Conservation (phyloP, 2,329 filamentous ascomycete genomes). For the Neonectria coccinea region DNA sequence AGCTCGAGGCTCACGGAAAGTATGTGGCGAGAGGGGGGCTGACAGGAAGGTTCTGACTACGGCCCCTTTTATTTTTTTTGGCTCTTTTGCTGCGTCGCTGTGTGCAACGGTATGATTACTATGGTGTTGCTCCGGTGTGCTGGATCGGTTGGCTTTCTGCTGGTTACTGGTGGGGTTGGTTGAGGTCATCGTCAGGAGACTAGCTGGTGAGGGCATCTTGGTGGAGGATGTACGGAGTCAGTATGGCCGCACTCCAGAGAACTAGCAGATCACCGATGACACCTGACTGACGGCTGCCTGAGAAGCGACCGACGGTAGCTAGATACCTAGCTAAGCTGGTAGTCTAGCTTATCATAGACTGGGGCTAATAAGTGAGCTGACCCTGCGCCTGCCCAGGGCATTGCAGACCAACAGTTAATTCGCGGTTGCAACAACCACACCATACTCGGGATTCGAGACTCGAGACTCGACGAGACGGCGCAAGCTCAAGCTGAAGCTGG, state of each 20-base stretch:
- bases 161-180: not conserved
- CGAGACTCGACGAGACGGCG: not conserved
- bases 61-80: not conserved
- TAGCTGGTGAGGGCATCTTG: too few species aligned
- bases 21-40: not conserved
- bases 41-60: not conserved
- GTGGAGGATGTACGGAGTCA: not conserved
- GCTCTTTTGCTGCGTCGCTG: too few species aligned
- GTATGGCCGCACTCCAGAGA: not conserved
- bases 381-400: not conserved
- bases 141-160: not conserved
- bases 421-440: too few species aligned
- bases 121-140: not conserved
- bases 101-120: too few species aligned
- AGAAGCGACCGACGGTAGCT: not conserved
- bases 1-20: constrained; percentile 1
- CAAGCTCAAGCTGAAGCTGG: not conserved
- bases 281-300: not conserved
- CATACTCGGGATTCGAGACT: too few species aligned
- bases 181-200: too few species aligned
- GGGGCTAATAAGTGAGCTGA: too few species aligned
- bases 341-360: not conserved
- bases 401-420: not conserved
- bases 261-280: not conserved
- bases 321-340: too few species aligned